phyloP scores from a whole-genome alignment of 306 rosid genomes.

The Pyrus betulifolia region DNA sequence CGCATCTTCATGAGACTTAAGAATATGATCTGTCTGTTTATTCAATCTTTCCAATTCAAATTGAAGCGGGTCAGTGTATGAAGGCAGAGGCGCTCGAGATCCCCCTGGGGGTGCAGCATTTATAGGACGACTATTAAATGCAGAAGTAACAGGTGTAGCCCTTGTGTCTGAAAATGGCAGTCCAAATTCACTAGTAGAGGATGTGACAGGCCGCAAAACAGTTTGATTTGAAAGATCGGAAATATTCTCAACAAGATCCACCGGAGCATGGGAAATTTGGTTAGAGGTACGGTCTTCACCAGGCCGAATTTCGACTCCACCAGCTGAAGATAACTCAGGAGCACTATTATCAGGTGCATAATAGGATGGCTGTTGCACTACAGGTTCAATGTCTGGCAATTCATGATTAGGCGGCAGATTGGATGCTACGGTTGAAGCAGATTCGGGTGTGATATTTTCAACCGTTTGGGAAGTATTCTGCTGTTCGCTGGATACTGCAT shows the following conservation, averaged over 20 bases:
- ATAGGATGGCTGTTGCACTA: constrained; percentile 20
- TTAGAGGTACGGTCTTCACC: not conserved
- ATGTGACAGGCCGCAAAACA: constrained; percentile 11
- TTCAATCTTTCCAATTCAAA: constrained; percentile 49
- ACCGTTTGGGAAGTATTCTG: constrained; percentile 6
- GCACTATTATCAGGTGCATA: constrained; percentile 21
- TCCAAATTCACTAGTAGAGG: constrained; percentile 16
- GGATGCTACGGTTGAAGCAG: constrained; percentile 3
- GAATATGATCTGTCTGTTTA: constrained; percentile 26
- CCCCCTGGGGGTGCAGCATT: constrained; percentile 30
- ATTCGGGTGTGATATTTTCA: constrained; percentile 16
- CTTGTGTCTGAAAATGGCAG: constrained; percentile 21
- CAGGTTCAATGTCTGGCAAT: constrained; percentile 24
- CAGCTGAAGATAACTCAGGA: constrained; percentile 8
- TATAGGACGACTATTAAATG: constrained; percentile 29
- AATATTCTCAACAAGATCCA: constrained; percentile 16
- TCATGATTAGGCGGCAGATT: constrained; percentile 8
- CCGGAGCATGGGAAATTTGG: constrained; percentile 14
- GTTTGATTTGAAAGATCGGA: constrained; percentile 8
- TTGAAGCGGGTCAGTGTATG: constrained; percentile 47
- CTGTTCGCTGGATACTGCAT: constrained; percentile 14
- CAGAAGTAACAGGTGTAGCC: constrained; percentile 26
- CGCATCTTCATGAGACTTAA: constrained; percentile 33
- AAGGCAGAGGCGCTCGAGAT: constrained; percentile 15
- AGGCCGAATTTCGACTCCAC: constrained; percentile 20